phyloP scores from a whole-genome alignment of 1,284 basidiomycete species.

The Cerrena zonata region DNA sequence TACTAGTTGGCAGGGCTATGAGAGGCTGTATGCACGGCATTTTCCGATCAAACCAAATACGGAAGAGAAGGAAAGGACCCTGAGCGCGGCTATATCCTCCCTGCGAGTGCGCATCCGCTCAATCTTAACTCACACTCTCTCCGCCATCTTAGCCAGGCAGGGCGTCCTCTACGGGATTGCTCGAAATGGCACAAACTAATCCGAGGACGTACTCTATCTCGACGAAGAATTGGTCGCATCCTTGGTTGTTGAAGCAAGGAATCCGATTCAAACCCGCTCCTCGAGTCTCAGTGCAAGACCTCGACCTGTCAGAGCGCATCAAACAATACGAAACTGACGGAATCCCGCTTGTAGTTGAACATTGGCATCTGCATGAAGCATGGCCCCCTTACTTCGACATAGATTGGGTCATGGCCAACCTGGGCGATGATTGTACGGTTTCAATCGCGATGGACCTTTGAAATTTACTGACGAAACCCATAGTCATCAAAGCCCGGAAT shows the following conservation, averaged over 20 bases:
- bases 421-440: constrained; percentile 24
- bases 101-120: no score
- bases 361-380: constrained; percentile 42
- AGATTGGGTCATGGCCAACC: constrained; percentile 41
- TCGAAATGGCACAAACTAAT: background rate
- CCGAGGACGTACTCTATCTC: constrained; percentile 24
- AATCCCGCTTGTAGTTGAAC: constrained; percentile 55
- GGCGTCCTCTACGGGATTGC: background rate
- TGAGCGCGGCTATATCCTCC: constrained; percentile 1
- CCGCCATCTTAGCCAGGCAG: background rate
- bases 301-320: constrained; percentile 27
- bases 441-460: constrained; percentile 20
- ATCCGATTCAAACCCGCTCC: constrained; percentile 37
- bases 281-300: constrained; percentile 33
- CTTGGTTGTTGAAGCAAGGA: constrained; percentile 33
- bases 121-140: background rate
- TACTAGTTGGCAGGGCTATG: background rate
- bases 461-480: constrained; percentile 13
- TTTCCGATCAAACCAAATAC: background rate
- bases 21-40: background rate
- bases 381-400: constrained; percentile 55
- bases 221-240: constrained; percentile 48
- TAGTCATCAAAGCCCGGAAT: constrained; percentile 52
- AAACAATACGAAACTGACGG: constrained; percentile 44
- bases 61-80: background rate